Percentiles rank a stretch among this genome's conserved stretches.
phyloP scores from a whole-genome alignment of 2,329 filamentous ascomycete species.

The Lachnellula subtilissima region DNA sequence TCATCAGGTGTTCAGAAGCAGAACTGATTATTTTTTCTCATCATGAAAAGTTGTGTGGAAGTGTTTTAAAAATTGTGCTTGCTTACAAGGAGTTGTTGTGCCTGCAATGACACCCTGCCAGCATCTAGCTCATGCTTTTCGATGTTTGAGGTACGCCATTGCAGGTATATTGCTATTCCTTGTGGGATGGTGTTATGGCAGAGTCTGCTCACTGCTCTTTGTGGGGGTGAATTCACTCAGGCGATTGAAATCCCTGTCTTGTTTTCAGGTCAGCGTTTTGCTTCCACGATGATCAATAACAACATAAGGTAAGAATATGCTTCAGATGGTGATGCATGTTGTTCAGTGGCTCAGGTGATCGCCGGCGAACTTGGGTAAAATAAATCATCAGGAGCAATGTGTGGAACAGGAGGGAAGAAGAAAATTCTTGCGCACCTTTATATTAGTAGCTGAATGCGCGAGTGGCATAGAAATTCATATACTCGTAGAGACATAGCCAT shows the following conservation, averaged over 20 bases:
- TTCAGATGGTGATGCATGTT: constrained; percentile 78
- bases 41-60: constrained; percentile 44
- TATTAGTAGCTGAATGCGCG: neutral
- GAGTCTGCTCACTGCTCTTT: no score
- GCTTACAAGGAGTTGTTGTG: neutral
- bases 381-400: constrained; percentile 31
- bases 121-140: neutral
- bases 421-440: neutral
- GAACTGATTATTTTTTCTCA: constrained; percentile 67
- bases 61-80: neutral
- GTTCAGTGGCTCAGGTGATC: constrained; percentile 35
- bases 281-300: constrained; percentile 11
- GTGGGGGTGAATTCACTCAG: no score
- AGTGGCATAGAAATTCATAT: neutral
- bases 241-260: neutral
- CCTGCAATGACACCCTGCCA: neutral
- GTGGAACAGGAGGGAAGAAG: neutral
- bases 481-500: no score
- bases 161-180: no score
- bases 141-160: no score
- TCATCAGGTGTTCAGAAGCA: constrained; percentile 71
- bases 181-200: no score
- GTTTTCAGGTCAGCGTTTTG: constrained; percentile 1
- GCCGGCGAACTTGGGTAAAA: constrained; percentile 30
- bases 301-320: constrained; percentile 23